Evolutionary conservation across 257 asterid species (phyloP), one percentile per base, ranked within the genome.

Genomic region (Ilex aquifolium): DNA sequence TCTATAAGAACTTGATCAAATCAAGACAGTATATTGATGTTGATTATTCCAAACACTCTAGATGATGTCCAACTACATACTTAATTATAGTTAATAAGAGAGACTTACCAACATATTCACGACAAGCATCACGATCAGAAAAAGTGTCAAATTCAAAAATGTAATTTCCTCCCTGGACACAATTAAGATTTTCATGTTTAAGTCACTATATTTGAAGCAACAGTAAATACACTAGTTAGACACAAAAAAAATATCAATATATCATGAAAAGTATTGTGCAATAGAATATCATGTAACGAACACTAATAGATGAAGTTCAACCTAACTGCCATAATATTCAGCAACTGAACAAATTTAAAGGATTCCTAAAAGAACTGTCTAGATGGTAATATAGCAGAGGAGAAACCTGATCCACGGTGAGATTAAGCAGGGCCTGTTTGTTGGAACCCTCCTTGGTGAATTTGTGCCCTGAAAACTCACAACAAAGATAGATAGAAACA

Each of bases 51-150:
- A 49, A 49, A 49, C 54, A 49, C 16, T 49, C 16, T 49, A 15
- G 5, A 6, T 3, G 54, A 49, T 11, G 16, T 3, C 14, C 54
- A 4, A 49, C 6, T 3, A 49, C 4, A 49, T 4, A 49, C 4
- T 15, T 15, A 6, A 49, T 49, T 49, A 12, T 1, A 49, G 2
- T 49, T 44, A 51, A 16, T 54, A 52, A 65, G 57, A 49, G 69
- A 48, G 49, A 80, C 92, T 85, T 79, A 90, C 99, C 97, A 51
- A 90, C 95, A 75, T 84, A 83, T 57, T 93, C 96, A 69, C 82
- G 77, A 81, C 97, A 93, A 31, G 46, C 86, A 75, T 93, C 95
- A 53, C 99, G 97, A 32, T 93, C 97, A 42, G 92, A 76, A 74
- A 87, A 89, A 70, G 57, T 82, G 59, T 79, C 88, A 62, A 93